These are phyloP conservation scores for Metschnikowia proteae DNA, from an alignment of 805 yeast genomes.

Conservation along the genomic window DNA sequence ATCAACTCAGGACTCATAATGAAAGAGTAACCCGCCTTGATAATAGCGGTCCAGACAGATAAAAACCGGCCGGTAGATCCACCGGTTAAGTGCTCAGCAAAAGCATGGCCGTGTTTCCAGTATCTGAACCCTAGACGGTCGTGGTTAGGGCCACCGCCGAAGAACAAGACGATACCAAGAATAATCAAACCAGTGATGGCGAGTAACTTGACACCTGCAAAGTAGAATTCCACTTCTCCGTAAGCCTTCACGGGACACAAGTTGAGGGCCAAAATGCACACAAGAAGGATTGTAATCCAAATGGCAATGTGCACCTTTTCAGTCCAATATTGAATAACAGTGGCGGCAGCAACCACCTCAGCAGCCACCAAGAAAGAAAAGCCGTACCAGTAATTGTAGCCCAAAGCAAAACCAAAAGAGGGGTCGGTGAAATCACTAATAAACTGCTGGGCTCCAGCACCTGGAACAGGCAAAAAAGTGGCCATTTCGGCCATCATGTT, in stretches of 20 bases:
- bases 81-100: constrained; percentile 40
- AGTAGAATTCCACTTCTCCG: constrained; percentile 19
- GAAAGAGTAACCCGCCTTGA: constrained; percentile 27
- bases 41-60: constrained; percentile 24
- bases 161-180: constrained; percentile 20
- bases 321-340: constrained; percentile 20
- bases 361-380: constrained; percentile 19
- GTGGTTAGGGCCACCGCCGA: constrained; percentile 21
- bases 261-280: constrained; percentile 11
- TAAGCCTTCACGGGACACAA: constrained; percentile 17
- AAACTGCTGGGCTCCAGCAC: constrained; percentile 21
- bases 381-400: constrained; percentile 21
- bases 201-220: constrained; percentile 19
- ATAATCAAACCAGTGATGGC: constrained; percentile 20
- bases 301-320: constrained; percentile 31
- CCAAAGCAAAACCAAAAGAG: constrained; percentile 19
- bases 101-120: constrained; percentile 28
- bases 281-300: constrained; percentile 35
- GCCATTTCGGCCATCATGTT: constrained; percentile 22
- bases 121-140: constrained; percentile 21
- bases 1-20: constrained; percentile 49
- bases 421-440: constrained; percentile 18
- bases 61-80: constrained; percentile 24
- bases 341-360: constrained; percentile 19
- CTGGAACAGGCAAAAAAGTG: constrained; percentile 20